phyloP scores from a whole-genome alignment of 768 basidiomycete genomes.

The Cubamyces sp. region DNA sequence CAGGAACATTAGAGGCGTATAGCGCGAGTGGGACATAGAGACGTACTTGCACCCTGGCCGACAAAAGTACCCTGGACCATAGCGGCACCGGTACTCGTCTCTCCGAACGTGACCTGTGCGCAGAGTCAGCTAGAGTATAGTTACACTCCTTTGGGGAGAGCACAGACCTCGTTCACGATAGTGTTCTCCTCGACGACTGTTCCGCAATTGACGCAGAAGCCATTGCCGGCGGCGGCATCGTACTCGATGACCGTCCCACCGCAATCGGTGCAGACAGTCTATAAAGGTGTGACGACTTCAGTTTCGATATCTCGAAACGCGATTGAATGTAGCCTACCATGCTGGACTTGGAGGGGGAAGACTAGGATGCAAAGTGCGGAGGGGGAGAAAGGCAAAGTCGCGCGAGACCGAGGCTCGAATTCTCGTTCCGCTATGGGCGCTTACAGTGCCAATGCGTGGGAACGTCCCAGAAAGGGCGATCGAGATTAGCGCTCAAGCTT shows the following conservation, averaged over 20 bases:
- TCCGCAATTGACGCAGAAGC: constrained; percentile 85
- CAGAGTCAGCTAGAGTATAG: neutral
- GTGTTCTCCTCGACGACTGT: constrained; percentile 92
- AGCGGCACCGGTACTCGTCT: constrained; percentile 88
- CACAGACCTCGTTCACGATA: constrained; percentile 78
- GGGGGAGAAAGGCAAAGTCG: too few species aligned
- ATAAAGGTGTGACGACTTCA: neutral
- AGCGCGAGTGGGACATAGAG: neutral
- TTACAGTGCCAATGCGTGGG: too few species aligned
- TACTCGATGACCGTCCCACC: constrained; percentile 87
- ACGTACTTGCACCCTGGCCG: constrained; percentile 87
- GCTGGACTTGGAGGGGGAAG: too few species aligned
- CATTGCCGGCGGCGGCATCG: constrained; percentile 81
- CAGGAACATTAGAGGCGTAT: neutral
- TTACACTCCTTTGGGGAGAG: neutral
- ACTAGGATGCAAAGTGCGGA: too few species aligned
- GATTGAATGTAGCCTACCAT: too few species aligned
- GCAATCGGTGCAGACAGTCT: constrained; percentile 72
- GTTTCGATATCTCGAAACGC: too few species aligned
- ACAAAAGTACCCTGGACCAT: constrained; percentile 96
- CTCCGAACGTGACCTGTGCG: constrained; percentile 79
- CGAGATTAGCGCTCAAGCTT: too few species aligned
- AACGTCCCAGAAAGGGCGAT: too few species aligned
- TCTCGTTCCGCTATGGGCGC: too few species aligned
- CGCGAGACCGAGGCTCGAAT: too few species aligned